Evolutionary conservation across 164 flowering plant genomes (phyloP).

Genomic region (Stephania japonica): DNA sequence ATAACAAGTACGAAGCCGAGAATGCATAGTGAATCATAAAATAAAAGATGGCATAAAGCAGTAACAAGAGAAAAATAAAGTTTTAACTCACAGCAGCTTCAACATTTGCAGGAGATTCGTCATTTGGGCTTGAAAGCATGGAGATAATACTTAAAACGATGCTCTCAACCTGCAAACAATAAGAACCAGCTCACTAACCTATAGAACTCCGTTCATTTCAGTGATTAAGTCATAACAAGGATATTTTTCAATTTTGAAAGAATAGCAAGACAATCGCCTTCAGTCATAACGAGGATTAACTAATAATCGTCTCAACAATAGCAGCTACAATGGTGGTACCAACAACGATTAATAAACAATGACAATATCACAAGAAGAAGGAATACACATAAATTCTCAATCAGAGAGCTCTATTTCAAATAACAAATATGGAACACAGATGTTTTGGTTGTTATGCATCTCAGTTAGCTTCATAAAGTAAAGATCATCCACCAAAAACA

Average conservation of each 20-base stretch:
- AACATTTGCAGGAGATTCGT: slow-evolving; percentile 88
- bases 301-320: too few species aligned
- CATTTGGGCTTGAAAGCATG: slow-evolving; percentile 87
- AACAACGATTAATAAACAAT: background rate
- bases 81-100: slow-evolving; percentile 75
- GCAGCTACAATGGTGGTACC: too few species aligned
- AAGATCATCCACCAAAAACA: background rate
- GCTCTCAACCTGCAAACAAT: slow-evolving; percentile 78
- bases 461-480: background rate
- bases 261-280: too few species aligned
- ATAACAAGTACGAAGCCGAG: background rate
- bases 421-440: background rate
- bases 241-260: background rate
- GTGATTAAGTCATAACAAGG: background rate
- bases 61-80: too few species aligned
- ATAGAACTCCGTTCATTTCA: background rate
- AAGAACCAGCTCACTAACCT: background rate
- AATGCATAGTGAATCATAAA: background rate
- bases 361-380: background rate
- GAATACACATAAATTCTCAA: background rate
- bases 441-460: background rate
- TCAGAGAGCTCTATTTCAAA: background rate
- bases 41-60: background rate
- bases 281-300: too few species aligned
- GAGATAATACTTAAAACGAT: slow-evolving; percentile 87